Conservation (phyloP, 2,329 filamentous ascomycete genomes). For the Alternaria postmessia region DNA sequence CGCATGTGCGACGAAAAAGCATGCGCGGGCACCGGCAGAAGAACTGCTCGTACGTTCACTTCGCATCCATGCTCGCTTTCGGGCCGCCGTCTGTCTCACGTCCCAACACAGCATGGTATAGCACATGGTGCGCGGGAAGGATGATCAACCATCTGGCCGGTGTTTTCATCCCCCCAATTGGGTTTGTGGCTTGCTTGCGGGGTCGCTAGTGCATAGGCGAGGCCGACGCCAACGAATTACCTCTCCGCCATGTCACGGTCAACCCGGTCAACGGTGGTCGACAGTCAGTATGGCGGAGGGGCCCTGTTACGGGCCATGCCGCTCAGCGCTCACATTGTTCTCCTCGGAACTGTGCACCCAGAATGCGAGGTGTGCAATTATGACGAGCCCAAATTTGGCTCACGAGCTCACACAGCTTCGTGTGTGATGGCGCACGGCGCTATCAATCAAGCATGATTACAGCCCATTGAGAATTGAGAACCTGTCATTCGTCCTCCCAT, state of each 20-base stretch:
- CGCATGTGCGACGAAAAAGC: constrained; percentile 12
- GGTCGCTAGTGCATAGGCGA: constrained; percentile 36
- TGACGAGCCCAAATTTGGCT: constrained; percentile 24
- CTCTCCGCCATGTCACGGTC: constrained; percentile 27
- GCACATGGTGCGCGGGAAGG: constrained; percentile 28
- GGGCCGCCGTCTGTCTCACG: constrained; percentile 13
- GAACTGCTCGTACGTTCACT: constrained; percentile 5
- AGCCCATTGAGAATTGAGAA: constrained; percentile 22
- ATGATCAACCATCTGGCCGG: constrained; percentile 29
- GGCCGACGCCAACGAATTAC: constrained; percentile 31
- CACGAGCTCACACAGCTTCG: constrained; percentile 21
- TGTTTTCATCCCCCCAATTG: constrained; percentile 13
- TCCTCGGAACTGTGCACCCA: constrained; percentile 3
- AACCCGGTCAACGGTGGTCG: constrained; percentile 32
- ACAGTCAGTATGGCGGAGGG: constrained; percentile 9
- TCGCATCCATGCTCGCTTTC: constrained; percentile 14
- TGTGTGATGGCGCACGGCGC: constrained; percentile 31
- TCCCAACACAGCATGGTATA: constrained; percentile 18
- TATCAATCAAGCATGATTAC: constrained; percentile 35
- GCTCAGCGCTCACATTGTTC: constrained; percentile 3
- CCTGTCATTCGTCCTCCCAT: constrained; percentile 23
- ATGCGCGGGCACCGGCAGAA: constrained; percentile 8
- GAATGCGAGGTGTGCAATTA: constrained; percentile 16
- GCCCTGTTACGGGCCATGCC: constrained; percentile 11
- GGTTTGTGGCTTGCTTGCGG: constrained; percentile 31